A percentile compares a stretch with the other conserved stretches of the same genome.
These are phyloP conservation scores for Dioszegia aurantiaca DNA, from an alignment of 768 basidiomycete species.

Conservation along the genomic window DNA sequence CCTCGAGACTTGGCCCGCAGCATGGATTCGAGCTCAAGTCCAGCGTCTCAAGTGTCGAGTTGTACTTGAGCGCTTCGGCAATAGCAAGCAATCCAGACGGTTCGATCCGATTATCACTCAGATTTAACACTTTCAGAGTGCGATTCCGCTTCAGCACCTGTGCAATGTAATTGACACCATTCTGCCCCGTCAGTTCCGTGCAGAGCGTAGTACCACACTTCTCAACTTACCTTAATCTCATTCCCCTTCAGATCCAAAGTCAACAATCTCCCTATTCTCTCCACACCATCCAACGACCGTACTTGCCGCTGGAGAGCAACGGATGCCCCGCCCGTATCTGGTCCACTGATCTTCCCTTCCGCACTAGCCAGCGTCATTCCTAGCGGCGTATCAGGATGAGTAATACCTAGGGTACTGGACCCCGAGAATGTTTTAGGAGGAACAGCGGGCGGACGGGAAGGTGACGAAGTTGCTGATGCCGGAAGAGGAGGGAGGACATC, in stretches of 20 bases:
- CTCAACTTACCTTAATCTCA: constrained; percentile 76
- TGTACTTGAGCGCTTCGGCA: constrained; percentile 96
- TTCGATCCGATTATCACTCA: constrained; percentile 92
- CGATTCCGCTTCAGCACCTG: constrained; percentile 95
- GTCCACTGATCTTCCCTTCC: constrained; percentile 28
- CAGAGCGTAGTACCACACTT: too few species aligned
- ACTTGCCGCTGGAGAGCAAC: constrained; percentile 82
- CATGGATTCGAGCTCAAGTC: constrained; percentile 93
- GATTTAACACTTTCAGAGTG: constrained; percentile 87
- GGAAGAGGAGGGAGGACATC: constrained; percentile 24
- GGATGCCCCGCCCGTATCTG: constrained; percentile 44
- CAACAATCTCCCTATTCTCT: constrained; percentile 76
- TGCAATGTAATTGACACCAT: constrained; percentile 81
- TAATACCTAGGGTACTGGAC: too few species aligned
- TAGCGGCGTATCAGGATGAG: constrained; percentile 10
- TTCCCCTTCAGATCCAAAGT: constrained; percentile 91
- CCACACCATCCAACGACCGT: constrained; percentile 79
- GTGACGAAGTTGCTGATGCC: constrained; percentile 35
- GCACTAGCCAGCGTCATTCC: constrained; percentile 23
- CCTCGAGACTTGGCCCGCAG: constrained; percentile 81
- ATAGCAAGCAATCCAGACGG: constrained; percentile 71
- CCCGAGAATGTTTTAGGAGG: too few species aligned
- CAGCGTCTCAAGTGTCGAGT: constrained; percentile 85
- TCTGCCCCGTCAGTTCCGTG: constrained; percentile 49
- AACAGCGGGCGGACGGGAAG: too few species aligned